phyloP scores from a whole-genome alignment of 129 eudicot species.

The Saposhnikovia divaricata region DNA sequence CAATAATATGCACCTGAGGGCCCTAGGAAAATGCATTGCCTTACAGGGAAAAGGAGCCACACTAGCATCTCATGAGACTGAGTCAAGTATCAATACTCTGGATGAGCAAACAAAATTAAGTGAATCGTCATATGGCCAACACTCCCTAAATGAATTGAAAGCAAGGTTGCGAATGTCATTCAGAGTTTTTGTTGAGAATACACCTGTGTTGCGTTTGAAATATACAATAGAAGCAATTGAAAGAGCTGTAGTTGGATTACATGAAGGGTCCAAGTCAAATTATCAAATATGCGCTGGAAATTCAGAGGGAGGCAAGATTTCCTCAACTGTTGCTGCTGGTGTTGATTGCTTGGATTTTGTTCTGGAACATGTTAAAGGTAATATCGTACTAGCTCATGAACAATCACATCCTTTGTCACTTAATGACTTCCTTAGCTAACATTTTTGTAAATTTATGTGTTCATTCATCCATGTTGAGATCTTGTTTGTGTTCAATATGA shows the following conservation, averaged over 20 bases:
- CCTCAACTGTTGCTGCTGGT: slow-evolving; percentile 72
- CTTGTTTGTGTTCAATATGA: too few species aligned
- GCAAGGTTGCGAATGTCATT: slow-evolving; percentile 56
- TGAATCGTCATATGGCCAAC: slow-evolving; percentile 14
- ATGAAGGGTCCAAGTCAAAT: slow-evolving; percentile 33
- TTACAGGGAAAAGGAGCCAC: slow-evolving; percentile 70
- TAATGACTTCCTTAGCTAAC: background rate
- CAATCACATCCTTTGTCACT: background rate
- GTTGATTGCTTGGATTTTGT: slow-evolving; percentile 69
- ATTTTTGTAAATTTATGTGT: too few species aligned
- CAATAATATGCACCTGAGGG: slow-evolving; percentile 55
- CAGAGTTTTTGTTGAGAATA: slow-evolving; percentile 33
- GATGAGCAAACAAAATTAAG: slow-evolving; percentile 13
- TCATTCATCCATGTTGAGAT: too few species aligned
- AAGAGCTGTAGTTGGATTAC: slow-evolving; percentile 64
- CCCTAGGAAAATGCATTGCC: slow-evolving; percentile 82
- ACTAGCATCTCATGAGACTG: slow-evolving; percentile 68
- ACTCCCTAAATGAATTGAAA: slow-evolving; percentile 46
- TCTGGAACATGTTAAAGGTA: slow-evolving; percentile 77
- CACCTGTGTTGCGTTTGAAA: slow-evolving; percentile 45
- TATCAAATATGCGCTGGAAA: slow-evolving; percentile 43
- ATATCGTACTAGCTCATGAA: background rate
- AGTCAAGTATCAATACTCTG: slow-evolving; percentile 46
- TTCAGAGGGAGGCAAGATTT: slow-evolving; percentile 50
- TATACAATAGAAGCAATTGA: slow-evolving; percentile 56